These are phyloP conservation scores for Myxozyma udenii DNA, from an alignment of 805 yeast genomes.

Conservation along the genomic window DNA sequence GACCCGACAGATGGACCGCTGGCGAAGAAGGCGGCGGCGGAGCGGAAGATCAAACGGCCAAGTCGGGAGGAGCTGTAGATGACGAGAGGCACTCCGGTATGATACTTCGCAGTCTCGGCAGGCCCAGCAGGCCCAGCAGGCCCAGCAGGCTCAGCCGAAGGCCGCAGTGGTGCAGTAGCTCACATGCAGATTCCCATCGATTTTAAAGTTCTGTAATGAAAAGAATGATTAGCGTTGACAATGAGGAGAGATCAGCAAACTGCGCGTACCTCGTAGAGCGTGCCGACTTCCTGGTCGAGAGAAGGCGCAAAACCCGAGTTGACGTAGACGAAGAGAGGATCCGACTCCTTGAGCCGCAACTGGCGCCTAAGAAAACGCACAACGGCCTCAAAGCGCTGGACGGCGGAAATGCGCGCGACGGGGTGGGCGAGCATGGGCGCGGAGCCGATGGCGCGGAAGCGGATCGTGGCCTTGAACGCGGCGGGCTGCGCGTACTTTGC, in stretches of 20 bases:
- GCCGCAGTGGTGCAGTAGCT: conserved; percentile 40
- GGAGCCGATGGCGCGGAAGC: conserved; percentile 56
- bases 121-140: no score
- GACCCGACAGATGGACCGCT: conserved; percentile 41
- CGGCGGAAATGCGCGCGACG: conserved; percentile 45
- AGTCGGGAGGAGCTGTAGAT: no score
- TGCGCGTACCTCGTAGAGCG: conserved; percentile 31
- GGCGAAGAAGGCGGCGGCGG: conserved; percentile 19
- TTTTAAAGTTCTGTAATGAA: conserved; percentile 30
- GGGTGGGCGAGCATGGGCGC: conserved; percentile 49
- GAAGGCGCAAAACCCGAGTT: conserved; percentile 44
- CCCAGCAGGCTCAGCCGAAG: conserved; percentile 37
- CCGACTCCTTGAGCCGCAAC: conserved; percentile 33
- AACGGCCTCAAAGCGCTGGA: conserved; percentile 48
- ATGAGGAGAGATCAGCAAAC: neutral
- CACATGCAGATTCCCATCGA: conserved; percentile 36
- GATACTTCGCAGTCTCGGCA: no score
- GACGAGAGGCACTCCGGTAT: no score
- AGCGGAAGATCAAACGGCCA: no score
- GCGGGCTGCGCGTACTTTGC: conserved; percentile 33
- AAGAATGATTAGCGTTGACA: neutral
- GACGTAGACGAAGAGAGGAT: conserved; percentile 42
- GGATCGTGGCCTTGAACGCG: conserved; percentile 41
- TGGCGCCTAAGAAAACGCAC: conserved; percentile 45
- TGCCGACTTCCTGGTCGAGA: conserved; percentile 39